Conservation (phyloP, 2,329 filamentous ascomycete genomes). For the Capronia americana region DNA sequence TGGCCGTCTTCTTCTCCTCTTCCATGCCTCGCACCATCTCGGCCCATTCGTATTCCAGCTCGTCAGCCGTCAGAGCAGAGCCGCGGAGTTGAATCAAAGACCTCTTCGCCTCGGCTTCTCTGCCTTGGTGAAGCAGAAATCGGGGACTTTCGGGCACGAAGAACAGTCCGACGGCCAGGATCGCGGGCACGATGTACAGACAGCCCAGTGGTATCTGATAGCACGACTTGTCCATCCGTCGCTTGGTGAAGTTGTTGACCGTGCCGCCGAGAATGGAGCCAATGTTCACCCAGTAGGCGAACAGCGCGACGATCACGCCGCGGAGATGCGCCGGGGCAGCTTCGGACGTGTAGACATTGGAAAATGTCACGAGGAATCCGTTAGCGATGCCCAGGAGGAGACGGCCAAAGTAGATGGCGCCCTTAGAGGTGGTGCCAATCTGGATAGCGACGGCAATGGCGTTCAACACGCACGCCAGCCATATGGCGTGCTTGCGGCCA, state of each 20-base stretch:
- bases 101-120: conserved; percentile 26
- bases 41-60: conserved; percentile 34
- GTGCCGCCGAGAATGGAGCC: conserved; percentile 35
- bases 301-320: conserved; percentile 57
- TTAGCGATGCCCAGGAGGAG: conserved; percentile 60
- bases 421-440: conserved; percentile 62
- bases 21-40: conserved; percentile 33
- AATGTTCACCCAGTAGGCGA: conserved; percentile 44
- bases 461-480: conserved; percentile 56
- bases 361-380: conserved; percentile 55
- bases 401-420: conserved; percentile 61
- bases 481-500: conserved; percentile 54
- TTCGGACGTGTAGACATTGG: conserved; percentile 58
- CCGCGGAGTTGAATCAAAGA: conserved; percentile 20
- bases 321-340: conserved; percentile 56
- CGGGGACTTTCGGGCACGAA: conserved; percentile 43
- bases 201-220: conserved; percentile 41
- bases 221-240: conserved; percentile 43
- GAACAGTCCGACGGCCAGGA: conserved; percentile 40
- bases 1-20: conserved; percentile 33
- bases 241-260: conserved; percentile 41
- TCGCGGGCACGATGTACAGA: conserved; percentile 39
- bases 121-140: conserved; percentile 41
- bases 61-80: conserved; percentile 12
- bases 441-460: conserved; percentile 61